A percentile compares a stretch with the other conserved stretches of the same genome.
These are phyloP conservation scores for Salix brachista DNA, from an alignment of 345 rosid species.

Conservation along the genomic window DNA sequence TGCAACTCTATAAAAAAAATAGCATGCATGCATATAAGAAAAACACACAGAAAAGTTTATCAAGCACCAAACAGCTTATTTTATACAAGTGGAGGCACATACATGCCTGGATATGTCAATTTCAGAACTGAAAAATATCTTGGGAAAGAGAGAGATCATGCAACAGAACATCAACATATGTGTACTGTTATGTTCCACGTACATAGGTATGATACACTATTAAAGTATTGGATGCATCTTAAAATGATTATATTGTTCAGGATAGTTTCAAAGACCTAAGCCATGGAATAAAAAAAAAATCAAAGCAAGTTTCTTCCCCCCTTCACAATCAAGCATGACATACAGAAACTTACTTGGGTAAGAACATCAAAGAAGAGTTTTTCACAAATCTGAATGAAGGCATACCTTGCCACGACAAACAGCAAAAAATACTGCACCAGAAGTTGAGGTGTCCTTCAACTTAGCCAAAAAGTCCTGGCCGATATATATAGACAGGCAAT, in stretches of 20 bases:
- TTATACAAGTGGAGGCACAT: background rate
- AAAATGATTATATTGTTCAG: background rate
- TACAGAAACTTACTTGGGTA: constrained; percentile 7
- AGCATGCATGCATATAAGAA: background rate
- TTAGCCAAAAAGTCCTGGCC: constrained; percentile 78
- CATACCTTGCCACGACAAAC: constrained; percentile 98
- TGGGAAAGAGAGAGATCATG: background rate
- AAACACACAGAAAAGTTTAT: background rate
- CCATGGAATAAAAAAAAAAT: background rate
- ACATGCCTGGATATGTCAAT: background rate
- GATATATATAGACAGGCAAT: background rate
- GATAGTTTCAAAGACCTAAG: background rate
- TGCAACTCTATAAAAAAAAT: background rate
- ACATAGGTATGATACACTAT: background rate
- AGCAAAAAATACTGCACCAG: constrained; percentile 91
- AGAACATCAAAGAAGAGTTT: constrained; percentile 9
- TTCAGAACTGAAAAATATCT: background rate
- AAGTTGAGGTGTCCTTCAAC: constrained; percentile 63
- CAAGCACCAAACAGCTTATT: background rate
- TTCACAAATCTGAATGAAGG: constrained; percentile 8
- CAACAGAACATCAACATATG: constrained; percentile 2
- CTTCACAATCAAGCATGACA: background rate
- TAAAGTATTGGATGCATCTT: background rate
- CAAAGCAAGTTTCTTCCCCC: background rate
- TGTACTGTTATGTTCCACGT: background rate